Base-by-base conservation (phyloP, 2,329 filamentous ascomycete genomes). In the Monosporascus sp. region DNA sequence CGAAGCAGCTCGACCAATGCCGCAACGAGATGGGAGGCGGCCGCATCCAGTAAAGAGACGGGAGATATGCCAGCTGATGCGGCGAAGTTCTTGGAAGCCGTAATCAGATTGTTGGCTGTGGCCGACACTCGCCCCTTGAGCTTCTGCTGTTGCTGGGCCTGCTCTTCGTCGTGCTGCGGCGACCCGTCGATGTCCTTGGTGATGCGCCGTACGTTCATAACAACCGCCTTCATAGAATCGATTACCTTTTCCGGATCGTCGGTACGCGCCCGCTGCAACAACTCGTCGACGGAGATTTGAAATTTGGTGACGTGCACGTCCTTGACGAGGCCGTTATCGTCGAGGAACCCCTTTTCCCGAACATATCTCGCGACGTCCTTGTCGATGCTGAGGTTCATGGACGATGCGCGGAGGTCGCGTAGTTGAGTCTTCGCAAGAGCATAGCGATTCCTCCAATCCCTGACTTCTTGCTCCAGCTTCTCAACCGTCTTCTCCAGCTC, bases 261-360 rank as follows among this genome's bases (percentile, higher is more conserved):
- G 37, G 79, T 79, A 49, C 92, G 85, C 18, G 91, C 91, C 41
- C 80, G 82, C 58, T 87, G 87, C 37, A 99, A 78, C 40, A 97
- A 79, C 64, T 97, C 93, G 66, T 99, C 93, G 56, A 99, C 89
- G 22, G 91, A 84, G 55, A 97, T 87, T 70, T 99, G 94, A 75
- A 96, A 97, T 65, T 90, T 92, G 49, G 93, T 97, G 60, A 99
- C 85, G 68, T 97, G 89, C 14, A 97, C 82, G 70, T 97, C 94
- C 72, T 89, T 92, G 62, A 99, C 85, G 22, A 94, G 70, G 6
- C 94, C 94, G 55, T 85, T 81, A 14, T 86, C 81, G 38, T 87
- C 80, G 22, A 82, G 80, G 59, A 94, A 86, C 26, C 79, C 83
- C 64, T 81, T 81, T 50, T 89, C 85, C 49, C 82, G 81, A 41